Evolutionary conservation across 805 yeast genomes (phyloP).

Genomic region (Middelhovenomyces tepae): DNA sequence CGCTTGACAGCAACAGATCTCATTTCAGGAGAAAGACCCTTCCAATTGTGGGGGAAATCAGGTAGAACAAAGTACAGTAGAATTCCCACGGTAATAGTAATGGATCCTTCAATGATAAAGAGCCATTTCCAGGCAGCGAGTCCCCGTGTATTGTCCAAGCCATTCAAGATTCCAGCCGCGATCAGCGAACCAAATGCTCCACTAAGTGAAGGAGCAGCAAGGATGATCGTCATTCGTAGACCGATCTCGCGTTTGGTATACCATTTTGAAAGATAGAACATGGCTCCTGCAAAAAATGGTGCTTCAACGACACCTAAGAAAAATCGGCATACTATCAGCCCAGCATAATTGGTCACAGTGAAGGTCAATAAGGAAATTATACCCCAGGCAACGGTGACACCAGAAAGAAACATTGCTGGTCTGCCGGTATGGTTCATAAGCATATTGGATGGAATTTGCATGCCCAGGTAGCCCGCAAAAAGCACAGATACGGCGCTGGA

Average conservation of each 20-base stretch:
- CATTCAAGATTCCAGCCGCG: slow-evolving; percentile 35
- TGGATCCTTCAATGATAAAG: slow-evolving; percentile 39
- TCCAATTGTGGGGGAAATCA: slow-evolving; percentile 36
- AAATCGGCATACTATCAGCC: slow-evolving; percentile 28
- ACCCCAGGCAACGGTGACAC: slow-evolving; percentile 25
- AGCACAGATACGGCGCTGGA: slow-evolving; percentile 35
- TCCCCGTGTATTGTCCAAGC: slow-evolving; percentile 32
- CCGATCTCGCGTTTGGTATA: slow-evolving; percentile 35
- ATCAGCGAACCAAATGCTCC: slow-evolving; percentile 46
- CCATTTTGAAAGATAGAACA: slow-evolving; percentile 29
- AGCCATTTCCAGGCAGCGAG: slow-evolving; percentile 42
- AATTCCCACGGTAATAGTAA: slow-evolving; percentile 25
- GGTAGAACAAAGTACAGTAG: slow-evolving; percentile 36
- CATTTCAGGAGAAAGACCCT: slow-evolving; percentile 29
- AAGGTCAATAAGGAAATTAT: slow-evolving; percentile 24
- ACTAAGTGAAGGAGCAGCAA: slow-evolving; percentile 39
- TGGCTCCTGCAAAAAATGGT: slow-evolving; percentile 32
- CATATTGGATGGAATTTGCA: slow-evolving; percentile 17
- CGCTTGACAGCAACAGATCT: slow-evolving; percentile 17
- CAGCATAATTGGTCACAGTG: slow-evolving; percentile 28
- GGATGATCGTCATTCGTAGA: slow-evolving; percentile 29
- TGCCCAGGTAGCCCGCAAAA: slow-evolving; percentile 22
- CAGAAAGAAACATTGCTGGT: slow-evolving; percentile 12
- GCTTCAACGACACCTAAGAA: slow-evolving; percentile 32
- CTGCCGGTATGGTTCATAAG: slow-evolving; percentile 17